These are phyloP conservation scores for Yamadazyma aaseri DNA, from an alignment of 1,139 yeast species.

Conservation along the genomic window DNA sequence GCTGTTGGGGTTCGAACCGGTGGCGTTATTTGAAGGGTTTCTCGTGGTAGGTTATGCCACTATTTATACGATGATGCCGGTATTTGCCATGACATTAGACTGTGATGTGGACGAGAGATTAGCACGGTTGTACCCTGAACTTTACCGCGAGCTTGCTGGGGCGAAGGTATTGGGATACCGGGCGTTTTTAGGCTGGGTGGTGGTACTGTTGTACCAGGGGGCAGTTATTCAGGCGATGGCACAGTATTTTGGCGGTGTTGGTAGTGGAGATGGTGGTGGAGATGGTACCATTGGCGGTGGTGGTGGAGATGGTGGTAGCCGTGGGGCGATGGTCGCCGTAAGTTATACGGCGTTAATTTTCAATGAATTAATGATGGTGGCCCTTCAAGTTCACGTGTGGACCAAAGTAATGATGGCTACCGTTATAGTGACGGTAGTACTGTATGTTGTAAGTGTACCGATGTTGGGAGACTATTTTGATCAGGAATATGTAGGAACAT, in stretches of 20 bases:
- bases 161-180: conserved; percentile 84
- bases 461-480: conserved; percentile 83
- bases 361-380: conserved; percentile 93
- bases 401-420: conserved; percentile 72
- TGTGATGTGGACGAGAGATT: conserved; percentile 88
- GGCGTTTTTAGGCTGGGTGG: conserved; percentile 90
- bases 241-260: conserved; percentile 71
- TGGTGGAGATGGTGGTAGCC: conserved; percentile 31
- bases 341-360: conserved; percentile 77
- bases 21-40: conserved; percentile 94
- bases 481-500: conserved; percentile 56
- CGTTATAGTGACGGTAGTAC: conserved; percentile 64
- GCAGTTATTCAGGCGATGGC: conserved; percentile 74
- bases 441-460: conserved; percentile 77
- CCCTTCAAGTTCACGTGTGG: conserved; percentile 89
- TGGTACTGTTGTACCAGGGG: conserved; percentile 88
- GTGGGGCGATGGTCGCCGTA: conserved; percentile 77
- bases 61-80: conserved; percentile 97
- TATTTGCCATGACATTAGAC: conserved; percentile 87
- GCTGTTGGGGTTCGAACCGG: conserved; percentile 83
- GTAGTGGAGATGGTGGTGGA: too few species aligned
- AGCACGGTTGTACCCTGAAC: conserved; percentile 89
- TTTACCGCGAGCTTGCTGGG: conserved; percentile 86
- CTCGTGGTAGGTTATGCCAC: conserved; percentile 99
- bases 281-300: too few species aligned